A percentile compares a stretch with the other conserved stretches of the same genome.
Evolutionary conservation across 2,329 filamentous ascomycete species (phyloP).

Genomic region (Ophiostoma sp.): DNA sequence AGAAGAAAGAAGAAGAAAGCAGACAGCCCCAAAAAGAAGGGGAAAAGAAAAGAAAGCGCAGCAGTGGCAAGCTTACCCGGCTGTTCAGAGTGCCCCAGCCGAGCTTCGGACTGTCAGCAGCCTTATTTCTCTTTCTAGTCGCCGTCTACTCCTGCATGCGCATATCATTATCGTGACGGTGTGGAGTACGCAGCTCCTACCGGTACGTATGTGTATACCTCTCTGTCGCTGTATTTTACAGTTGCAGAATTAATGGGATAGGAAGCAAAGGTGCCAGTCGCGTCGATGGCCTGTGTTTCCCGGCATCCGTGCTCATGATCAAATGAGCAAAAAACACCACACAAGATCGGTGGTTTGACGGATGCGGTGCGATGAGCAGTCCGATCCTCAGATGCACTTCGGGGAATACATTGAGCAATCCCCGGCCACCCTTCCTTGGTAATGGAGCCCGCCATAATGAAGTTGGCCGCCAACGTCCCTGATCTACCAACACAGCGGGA

Average conservation of each 20-base stretch:
- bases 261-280: too few relatives aligned
- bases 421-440: too few relatives aligned
- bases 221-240: too few relatives aligned
- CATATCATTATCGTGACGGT: too few relatives aligned
- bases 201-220: too few relatives aligned
- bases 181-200: too few relatives aligned
- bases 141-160: too few relatives aligned
- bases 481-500: not conserved
- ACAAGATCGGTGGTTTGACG: not conserved
- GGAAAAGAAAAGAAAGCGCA: not conserved
- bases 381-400: not conserved
- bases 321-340: not conserved
- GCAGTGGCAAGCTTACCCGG: not conserved
- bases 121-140: not conserved
- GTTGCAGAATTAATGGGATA: too few relatives aligned
- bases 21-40: not conserved
- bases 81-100: not conserved
- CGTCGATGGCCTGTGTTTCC: too few relatives aligned
- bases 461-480: not conserved
- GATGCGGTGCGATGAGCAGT: not conserved
- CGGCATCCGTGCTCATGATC: too few relatives aligned
- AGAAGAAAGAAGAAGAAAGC: not conserved
- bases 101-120: not conserved
- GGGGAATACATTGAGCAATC: not conserved
- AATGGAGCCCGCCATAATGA: too few relatives aligned